phyloP scores from a whole-genome alignment of 192 early-diverging fungal genomes.

The Phycomyces nitens region DNA sequence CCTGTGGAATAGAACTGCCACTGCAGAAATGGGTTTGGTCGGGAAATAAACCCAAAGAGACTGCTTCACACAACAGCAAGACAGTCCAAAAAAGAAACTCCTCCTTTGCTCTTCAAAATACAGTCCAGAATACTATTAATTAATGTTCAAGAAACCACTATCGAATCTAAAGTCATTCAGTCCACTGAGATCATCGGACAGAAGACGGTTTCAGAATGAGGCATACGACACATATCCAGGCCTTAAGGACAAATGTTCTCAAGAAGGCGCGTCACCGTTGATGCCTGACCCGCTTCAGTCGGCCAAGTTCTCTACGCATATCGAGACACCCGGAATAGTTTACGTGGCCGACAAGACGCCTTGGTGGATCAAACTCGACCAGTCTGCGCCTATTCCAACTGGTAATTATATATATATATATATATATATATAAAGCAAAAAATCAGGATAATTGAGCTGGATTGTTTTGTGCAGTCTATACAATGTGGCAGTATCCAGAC shows the following conservation, averaged over 20 bases:
- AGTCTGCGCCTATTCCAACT: conserved; percentile 57
- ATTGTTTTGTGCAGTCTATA: conserved; percentile 58
- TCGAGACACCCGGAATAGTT: conserved; percentile 59
- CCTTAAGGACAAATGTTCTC: conserved; percentile 35
- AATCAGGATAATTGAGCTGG: no score
- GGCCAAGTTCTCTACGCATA: conserved; percentile 65
- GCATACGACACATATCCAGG: conserved; percentile 50
- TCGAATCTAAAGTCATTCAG: conserved; percentile 65
- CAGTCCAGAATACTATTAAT: no score
- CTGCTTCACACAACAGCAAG: no score
- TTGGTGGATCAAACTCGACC: conserved; percentile 60
- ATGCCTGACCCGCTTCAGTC: conserved; percentile 56
- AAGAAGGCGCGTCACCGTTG: conserved; percentile 35
- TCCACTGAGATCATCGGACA: conserved; percentile 63
- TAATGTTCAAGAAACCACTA: conserved; percentile 77
- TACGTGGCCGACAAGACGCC: conserved; percentile 62
- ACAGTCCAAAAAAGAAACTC: no score
- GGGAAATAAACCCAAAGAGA: no score
- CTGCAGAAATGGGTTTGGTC: no score
- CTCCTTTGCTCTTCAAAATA: no score
- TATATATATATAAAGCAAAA: background rate
- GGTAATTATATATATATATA: conserved; percentile 29
- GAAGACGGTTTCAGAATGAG: conserved; percentile 62
- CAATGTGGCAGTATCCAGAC: conserved; percentile 67
- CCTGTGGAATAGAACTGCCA: no score